These are phyloP conservation scores for Protomyces inundatus DNA, from an alignment of 1,139 yeast species.

Conservation along the genomic window DNA sequence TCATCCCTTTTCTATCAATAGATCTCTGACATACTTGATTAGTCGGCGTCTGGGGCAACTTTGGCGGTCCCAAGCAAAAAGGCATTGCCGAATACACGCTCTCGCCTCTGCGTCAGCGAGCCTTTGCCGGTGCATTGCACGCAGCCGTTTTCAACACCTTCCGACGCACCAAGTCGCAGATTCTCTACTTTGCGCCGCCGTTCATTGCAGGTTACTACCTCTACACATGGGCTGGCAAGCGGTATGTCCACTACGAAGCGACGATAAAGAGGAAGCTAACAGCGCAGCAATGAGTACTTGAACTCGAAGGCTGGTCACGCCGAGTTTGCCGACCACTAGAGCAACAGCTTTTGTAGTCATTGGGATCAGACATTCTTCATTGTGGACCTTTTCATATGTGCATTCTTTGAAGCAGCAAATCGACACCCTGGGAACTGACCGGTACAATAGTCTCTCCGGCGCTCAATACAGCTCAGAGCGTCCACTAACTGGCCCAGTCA, in stretches of 20 bases:
- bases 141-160: conserved; percentile 86
- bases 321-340: not conserved
- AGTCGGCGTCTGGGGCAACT: conserved; percentile 2
- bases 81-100: conserved; percentile 76
- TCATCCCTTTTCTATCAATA: not conserved
- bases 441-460: too few species aligned
- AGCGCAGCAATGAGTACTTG: conserved; percentile 21
- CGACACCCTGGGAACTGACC: too few species aligned
- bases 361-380: too few species aligned
- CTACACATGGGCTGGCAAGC: conserved; percentile 79
- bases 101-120: conserved; percentile 90
- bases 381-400: too few species aligned
- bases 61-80: conserved; percentile 82
- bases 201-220: conserved; percentile 73
- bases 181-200: conserved; percentile 72
- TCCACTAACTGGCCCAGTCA: too few species aligned
- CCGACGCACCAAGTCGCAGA: conserved; percentile 90
- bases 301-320: conserved; percentile 29
- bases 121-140: conserved; percentile 80
- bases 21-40: not conserved
- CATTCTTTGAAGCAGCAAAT: too few species aligned
- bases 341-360: too few species aligned
- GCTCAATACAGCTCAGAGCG: too few species aligned
- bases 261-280: not conserved
- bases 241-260: conserved; percentile 21